Base-by-base conservation (phyloP, 208 protist species). In the Leishmania tropica region DNA sequence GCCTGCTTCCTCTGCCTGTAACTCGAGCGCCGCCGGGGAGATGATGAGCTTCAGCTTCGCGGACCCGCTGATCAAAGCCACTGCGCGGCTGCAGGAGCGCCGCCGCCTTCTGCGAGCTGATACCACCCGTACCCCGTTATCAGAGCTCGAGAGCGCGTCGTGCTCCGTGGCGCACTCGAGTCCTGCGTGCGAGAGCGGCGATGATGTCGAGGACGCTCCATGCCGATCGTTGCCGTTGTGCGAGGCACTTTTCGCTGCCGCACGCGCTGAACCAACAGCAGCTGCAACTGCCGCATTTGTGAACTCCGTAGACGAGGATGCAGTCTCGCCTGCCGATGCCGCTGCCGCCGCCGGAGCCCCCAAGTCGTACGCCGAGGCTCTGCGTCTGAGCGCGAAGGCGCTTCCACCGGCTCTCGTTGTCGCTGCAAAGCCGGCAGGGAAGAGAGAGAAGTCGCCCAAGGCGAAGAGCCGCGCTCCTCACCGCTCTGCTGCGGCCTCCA, bases 1-100 rank as follows among this genome's bases (percentile, higher is more conserved):
- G 78, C 74, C 70, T 37, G 54, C 74, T 31, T 65, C 51, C 48
- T 56, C 73, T 31, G 82, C 42, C 13, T 81, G 62, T 35, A 19
- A 64, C 13, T 8, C 71, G 70, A 75, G 82, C 47, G 31, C 7
- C 31, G 40, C 73, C n/a, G 28, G 40, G n/a, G 28, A 53, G 78
- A 53, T 56, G 35, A 64, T 37, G 1, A 79, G 62, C 45, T 85
- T 82, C 65, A 65, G 75, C 60, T 85, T 85, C 58, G 60, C 79
- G 54, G 82, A 85, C 28, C 82, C 82, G 31, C 71, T 82, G 17
- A 85, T 85, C 53, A 81, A 85, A 42, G 76, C 78, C 1, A 76
- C 82, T 17, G 76, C 82, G 7, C 72, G 54, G n/a, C 64, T 80
- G 5, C 82, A 64, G 8, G 82, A 85, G 82, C 82, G 65, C 35